These are phyloP conservation scores for Starmerella cellae DNA, from an alignment of 805 yeast species.

Conservation along the genomic window DNA sequence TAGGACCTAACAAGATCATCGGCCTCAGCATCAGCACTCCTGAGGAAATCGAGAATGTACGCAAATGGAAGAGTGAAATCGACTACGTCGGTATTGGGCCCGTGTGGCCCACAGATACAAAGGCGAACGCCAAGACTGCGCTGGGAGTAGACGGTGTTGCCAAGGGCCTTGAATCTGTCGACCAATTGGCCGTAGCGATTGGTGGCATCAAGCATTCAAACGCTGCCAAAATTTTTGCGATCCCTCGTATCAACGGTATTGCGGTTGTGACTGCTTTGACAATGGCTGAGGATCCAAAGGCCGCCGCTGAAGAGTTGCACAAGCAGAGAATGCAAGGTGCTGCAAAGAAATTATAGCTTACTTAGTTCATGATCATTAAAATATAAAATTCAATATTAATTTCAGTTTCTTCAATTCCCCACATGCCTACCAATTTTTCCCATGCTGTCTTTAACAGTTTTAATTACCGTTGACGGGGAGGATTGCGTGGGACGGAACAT, in stretches of 20 bases:
- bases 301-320: constrained; percentile 9
- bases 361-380: no score
- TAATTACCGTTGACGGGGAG: no score
- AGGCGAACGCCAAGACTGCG: constrained; percentile 41
- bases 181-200: constrained; percentile 46
- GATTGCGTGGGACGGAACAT: no score
- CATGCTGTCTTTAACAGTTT: no score
- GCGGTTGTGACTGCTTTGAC: constrained; percentile 81
- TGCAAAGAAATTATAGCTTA: no score
- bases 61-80: constrained; percentile 1
- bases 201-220: constrained; percentile 34
- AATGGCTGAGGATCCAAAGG: constrained; percentile 32
- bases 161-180: constrained; percentile 63
- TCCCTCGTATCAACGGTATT: constrained; percentile 57
- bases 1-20: constrained; percentile 63
- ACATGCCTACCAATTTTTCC: no score
- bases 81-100: constrained; percentile 80
- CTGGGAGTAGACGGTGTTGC: constrained; percentile 62
- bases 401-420: no score
- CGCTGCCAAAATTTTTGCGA: constrained; percentile 8
- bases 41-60: constrained; percentile 36
- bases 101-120: constrained; percentile 61
- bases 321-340: not conserved
- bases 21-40: constrained; percentile 63
- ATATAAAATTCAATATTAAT: no score